Evolutionary conservation across 345 rosid species (phyloP), one percentile per base, ranked within the genome.

Genomic region (Cardamine chenopodiifolia): DNA sequence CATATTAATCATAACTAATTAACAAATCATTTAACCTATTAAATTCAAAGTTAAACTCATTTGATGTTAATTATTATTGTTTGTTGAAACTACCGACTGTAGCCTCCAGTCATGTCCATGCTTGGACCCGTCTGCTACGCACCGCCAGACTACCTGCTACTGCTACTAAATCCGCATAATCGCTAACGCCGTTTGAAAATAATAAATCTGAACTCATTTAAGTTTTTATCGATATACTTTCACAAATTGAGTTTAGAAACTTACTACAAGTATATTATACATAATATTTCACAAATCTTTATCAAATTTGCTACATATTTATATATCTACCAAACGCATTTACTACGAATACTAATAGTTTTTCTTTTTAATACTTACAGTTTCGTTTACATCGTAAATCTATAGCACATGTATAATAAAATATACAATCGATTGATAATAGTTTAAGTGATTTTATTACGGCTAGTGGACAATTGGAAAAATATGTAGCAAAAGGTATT

Each of bases 121-220:
- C 53, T 56, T 69, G 64, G 72, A 40, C 19, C 62, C 52, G 19
- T 68, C 28, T 19, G 48, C 66, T 35, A 59, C 48, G n/a, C 47
- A 45, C 57, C 56, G 25, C 53, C 37, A 39, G 13, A 14, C 34
- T 49, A 49, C 64, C 19, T 44, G 19, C 49, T 44, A 44, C 49
- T n/a, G 49, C 49, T 44, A 44, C 31, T 44, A 31, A 42, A 55
- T 7, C 45, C 11, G 13, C 48, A 37, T 52, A n/a, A 10, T 53
- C 50, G 13, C 18, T 61, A 61, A 61, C 66, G 40, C 17, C 29
- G 26, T n/a, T 29, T 48, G 2, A 29, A 48, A 29, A 8, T 7
- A 3, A 26, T 15, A 55, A 53, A 26, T 26, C 12, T 15, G 1
- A 14, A 12, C 31, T 5, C 57, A 5, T 23, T 52, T 22, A 2